These are phyloP conservation scores for Pisolithus sp. DNA, from an alignment of 768 basidiomycete genomes.

Conservation along the genomic window DNA sequence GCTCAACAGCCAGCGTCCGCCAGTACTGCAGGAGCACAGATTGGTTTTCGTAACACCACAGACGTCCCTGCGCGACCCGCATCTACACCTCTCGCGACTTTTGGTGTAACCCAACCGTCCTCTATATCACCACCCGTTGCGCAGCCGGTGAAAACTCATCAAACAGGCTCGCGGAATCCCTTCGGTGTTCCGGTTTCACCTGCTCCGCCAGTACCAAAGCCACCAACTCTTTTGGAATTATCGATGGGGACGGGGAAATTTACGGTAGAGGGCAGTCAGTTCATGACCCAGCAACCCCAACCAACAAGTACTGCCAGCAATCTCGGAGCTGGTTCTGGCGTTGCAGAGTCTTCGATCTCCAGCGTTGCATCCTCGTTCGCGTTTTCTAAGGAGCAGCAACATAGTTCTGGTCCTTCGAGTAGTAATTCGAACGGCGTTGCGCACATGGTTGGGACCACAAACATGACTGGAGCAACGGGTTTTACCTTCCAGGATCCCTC, in stretches of 20 bases:
- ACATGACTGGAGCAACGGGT: slow-evolving; percentile 32
- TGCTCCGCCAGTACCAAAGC: slow-evolving; percentile 63
- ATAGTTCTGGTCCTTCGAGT: neutral
- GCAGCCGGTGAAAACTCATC: slow-evolving; percentile 75
- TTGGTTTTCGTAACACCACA: neutral
- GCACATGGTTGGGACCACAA: slow-evolving; percentile 20
- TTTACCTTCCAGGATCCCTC: slow-evolving; percentile 43
- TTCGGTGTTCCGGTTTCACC: slow-evolving; percentile 71
- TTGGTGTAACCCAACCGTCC: slow-evolving; percentile 20
- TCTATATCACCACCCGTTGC: slow-evolving; percentile 38
- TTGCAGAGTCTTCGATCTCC: slow-evolving; percentile 48
- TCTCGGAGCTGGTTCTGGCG: slow-evolving; percentile 20
- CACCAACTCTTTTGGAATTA: slow-evolving; percentile 77
- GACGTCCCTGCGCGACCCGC: slow-evolving; percentile 53
- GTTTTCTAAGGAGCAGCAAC: slow-evolving; percentile 29
- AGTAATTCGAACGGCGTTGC: slow-evolving; percentile 10
- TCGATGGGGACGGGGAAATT: slow-evolving; percentile 41
- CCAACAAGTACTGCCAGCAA: slow-evolving; percentile 25
- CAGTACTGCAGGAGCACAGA: slow-evolving; percentile 6
- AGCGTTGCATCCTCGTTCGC: slow-evolving; percentile 72
- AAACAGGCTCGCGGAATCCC: slow-evolving; percentile 93
- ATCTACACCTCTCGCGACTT: slow-evolving; percentile 61
- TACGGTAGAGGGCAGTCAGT: slow-evolving; percentile 22
- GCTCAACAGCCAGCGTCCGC: slow-evolving; percentile 3
- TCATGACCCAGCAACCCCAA: slow-evolving; percentile 23